These are phyloP conservation scores for Vicia faba DNA, from an alignment of 306 rosid species.

Conservation along the genomic window DNA sequence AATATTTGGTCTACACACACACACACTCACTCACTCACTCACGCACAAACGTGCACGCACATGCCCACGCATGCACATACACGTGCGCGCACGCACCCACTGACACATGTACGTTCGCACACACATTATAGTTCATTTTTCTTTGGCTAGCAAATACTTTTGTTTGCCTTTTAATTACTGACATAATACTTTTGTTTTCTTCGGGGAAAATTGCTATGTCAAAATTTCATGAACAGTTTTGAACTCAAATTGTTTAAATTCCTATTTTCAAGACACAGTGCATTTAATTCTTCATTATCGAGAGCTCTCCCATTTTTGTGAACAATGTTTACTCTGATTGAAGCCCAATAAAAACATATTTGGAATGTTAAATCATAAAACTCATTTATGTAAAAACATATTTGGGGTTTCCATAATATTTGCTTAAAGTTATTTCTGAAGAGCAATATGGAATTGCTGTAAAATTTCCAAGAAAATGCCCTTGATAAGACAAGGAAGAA, in stretches of 20 bases:
- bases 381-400: background rate
- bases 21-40: no score
- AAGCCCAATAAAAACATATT: background rate
- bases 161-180: background rate
- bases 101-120: no score
- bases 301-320: no score
- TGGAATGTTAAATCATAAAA: background rate
- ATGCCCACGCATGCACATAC: no score
- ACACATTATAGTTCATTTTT: background rate
- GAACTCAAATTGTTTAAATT: background rate
- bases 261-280: background rate
- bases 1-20: no score
- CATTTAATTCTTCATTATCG: conserved; percentile 1
- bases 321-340: background rate
- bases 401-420: background rate
- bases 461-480: background rate
- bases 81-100: no score
- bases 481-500: conserved; percentile 22
- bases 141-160: background rate
- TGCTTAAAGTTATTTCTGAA: background rate
- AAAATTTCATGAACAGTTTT: background rate
- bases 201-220: background rate
- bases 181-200: background rate
- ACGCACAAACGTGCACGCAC: no score
- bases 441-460: background rate